Base-by-base conservation (phyloP, 768 basidiomycete genomes). In the Pleurotus platypus region DNA sequence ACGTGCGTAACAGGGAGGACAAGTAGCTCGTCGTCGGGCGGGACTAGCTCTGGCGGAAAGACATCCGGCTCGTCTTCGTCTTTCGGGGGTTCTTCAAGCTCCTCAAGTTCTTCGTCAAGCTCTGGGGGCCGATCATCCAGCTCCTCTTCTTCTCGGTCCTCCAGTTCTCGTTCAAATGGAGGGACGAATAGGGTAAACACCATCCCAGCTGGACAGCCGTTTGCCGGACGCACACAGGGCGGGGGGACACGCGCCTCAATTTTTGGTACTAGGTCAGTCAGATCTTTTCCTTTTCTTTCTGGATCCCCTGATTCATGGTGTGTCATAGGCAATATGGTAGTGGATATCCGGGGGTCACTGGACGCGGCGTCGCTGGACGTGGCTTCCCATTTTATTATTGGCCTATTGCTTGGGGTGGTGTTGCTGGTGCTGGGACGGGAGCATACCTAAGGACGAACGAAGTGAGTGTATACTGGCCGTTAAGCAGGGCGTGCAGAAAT, bases 311-410 rank as follows among this genome's bases (percentile, higher is more conserved):
- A 24, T 40, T 47, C 49, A 58, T 42, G 46, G 15, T 47, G 35
- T 40, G 46, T 2, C 54, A 0, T 55, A 86, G 84, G 27, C 58
- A 64, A 3, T 87, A 86, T 58, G 86, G 85, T 5, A 86, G 83
- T 60, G 86, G 86, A 2, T 87, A 87, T 62, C 85, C 85, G 37
- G 80, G 81, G 1, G 22, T 74, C 12, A 20, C 63, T 3, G 71
- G 72, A 5, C 72, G 74, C 3, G 83, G 84, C 12, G 81, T 84
- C n/a, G 45, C 60, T 0, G 77, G 77, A 0, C 75, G 76, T 0
- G 74, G 74, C 2, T 87, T 89, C 64, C 87, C 87, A 0, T 88
- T 84, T 59, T 75, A 75, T 60, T 89, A 78, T 70, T 88, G 86
- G 85, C 86, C 86, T 5, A 42, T 87, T 9, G 75, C 76, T 1